phyloP scores from a whole-genome alignment of 768 basidiomycete species.

The Lactarius vividus region DNA sequence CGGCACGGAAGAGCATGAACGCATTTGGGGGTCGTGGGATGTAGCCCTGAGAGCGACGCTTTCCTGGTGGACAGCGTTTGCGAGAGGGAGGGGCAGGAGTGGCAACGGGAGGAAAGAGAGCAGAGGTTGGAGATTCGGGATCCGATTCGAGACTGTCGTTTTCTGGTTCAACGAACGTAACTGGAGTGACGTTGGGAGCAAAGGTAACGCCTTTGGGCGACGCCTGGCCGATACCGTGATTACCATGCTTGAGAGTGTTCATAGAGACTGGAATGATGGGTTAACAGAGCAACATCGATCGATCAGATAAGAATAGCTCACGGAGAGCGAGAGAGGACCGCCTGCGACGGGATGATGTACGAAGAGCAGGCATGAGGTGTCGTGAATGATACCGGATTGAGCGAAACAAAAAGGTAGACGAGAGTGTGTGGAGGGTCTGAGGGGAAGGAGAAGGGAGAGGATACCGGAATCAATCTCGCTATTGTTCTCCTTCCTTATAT shows the following conservation, averaged over 20 bases:
- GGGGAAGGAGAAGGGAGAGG: conserved; percentile 6
- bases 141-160: conserved; percentile 37
- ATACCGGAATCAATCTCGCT: conserved; percentile 5
- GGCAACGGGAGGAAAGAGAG: conserved; percentile 56
- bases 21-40: conserved; percentile 38
- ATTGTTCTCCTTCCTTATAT: conserved; percentile 29
- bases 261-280: conserved; percentile 15
- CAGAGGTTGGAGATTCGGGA: conserved; percentile 36
- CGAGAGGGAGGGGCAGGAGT: conserved; percentile 41
- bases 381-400: conserved; percentile 22
- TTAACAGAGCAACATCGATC: background rate
- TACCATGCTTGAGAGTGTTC: conserved; percentile 49
- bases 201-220: conserved; percentile 55
- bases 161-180: conserved; percentile 42
- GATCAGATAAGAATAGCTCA: conserved; percentile 11
- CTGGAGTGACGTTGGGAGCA: conserved; percentile 59
- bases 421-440: background rate
- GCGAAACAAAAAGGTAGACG: conserved; percentile 25
- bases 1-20: conserved; percentile 37
- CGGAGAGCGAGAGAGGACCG: conserved; percentile 27
- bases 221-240: conserved; percentile 46
- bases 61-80: conserved; percentile 56
- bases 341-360: conserved; percentile 25
- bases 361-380: conserved; percentile 23
- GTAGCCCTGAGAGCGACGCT: conserved; percentile 55